Base-by-base conservation (phyloP, 2,329 filamentous ascomycete species). In the Aspergillus sp. region DNA sequence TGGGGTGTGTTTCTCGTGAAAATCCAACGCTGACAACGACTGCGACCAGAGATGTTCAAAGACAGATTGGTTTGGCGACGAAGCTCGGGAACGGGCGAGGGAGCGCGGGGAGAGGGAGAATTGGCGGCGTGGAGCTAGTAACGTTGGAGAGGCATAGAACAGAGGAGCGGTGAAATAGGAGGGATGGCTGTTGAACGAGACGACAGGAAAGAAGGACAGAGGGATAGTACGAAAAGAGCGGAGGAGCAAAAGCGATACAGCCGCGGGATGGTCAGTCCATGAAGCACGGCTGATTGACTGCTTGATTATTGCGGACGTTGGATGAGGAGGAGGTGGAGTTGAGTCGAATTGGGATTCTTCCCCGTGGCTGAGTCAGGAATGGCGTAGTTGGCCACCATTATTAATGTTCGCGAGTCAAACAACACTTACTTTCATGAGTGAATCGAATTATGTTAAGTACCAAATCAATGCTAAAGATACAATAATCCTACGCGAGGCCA, bases 111-210 rank as follows among this genome's bases (percentile, higher is more conserved):
- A 54, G 20, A 48, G 50, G 56, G 59, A 58, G 54, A 61, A 57
- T 54, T 48, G 57, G 50, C 57, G 47, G 50, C 57, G 44, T 65
- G 60, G 55, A 59, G 62, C 63, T 64, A 65, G 64, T 60, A 69
- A 61, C 55, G 58, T 62, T 56, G 51, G 60, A 56, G 60, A 57
- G 56, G 45, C 59, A 59, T 63, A 51, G 48, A 59, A 45, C 58
- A 49, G 53, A 64, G 66, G 60, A 45, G 48, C 55, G 47, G 44
- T 45, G 59, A 62, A 58, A 56, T 41, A 37, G 51, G 39, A 51
- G 33, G 12, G 27, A 27, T 11, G 17, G 40, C 12, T 22, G 24
- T 33, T 51, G 22, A 27, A 54, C 40, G 15, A 45, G 46, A 54
- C 30, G 42, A 46, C 49, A 22, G 52, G 41, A 45, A 49, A 47